phyloP scores from a whole-genome alignment of 2,329 filamentous ascomycete genomes.

The Sporothrix schenckii region DNA sequence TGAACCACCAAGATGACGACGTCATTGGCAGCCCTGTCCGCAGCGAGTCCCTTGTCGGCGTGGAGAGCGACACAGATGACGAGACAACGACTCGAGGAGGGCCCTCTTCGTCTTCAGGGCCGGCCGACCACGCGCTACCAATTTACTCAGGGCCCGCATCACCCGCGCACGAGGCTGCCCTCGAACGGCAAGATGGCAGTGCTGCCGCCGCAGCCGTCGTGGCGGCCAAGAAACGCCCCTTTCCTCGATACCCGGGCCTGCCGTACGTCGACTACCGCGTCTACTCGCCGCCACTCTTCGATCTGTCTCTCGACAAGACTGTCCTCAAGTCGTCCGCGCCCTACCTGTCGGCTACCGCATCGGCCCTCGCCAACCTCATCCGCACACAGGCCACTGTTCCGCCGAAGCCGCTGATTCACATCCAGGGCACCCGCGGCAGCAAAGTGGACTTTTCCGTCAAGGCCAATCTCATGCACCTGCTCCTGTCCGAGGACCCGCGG shows the following conservation, averaged over 20 bases:
- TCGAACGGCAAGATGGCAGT: constrained; percentile 36
- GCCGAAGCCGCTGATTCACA: constrained; percentile 57
- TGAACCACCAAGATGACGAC: background rate
- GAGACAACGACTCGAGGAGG: constrained; percentile 2
- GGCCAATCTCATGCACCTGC: constrained; percentile 58
- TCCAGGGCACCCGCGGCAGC: constrained; percentile 51
- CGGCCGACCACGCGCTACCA: constrained; percentile 35
- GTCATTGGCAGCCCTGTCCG: background rate
- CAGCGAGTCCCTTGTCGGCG: constrained; percentile 27
- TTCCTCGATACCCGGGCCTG: constrained; percentile 51
- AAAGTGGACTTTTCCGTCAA: constrained; percentile 57
- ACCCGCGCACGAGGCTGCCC: constrained; percentile 30
- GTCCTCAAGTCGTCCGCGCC: constrained; percentile 53
- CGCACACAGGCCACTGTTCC: constrained; percentile 55
- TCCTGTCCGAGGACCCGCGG: constrained; percentile 52
- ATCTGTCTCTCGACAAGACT: constrained; percentile 53
- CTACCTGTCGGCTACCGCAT: constrained; percentile 53
- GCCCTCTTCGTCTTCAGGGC: background rate
- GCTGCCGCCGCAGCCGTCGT: constrained; percentile 25
- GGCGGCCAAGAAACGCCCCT: constrained; percentile 35
- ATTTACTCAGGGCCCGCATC: constrained; percentile 44
- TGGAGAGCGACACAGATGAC: constrained; percentile 20
- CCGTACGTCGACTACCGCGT: constrained; percentile 56
- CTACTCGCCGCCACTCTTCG: constrained; percentile 57
- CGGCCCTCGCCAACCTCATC: constrained; percentile 52